Percentiles rank a stretch among this genome's conserved stretches.
phyloP scores from a whole-genome alignment of 2,329 filamentous ascomycete species.

The Pestalotiopsis sp. region DNA sequence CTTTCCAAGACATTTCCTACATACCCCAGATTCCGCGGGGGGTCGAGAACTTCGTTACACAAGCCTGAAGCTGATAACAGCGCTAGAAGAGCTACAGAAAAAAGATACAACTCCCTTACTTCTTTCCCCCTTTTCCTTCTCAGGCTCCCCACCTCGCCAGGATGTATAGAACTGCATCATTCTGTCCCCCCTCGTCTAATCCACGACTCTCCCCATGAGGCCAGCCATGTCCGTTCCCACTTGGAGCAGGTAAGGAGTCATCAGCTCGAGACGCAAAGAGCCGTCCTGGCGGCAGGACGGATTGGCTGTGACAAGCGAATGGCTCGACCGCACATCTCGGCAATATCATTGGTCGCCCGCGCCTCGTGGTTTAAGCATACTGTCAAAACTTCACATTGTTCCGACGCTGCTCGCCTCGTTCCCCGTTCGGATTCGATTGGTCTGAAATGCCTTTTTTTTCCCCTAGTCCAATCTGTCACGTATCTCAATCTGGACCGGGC shows the following conservation, averaged over 20 bases:
- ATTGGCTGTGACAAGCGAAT: neutral
- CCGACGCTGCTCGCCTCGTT: neutral
- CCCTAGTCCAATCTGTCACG: neutral
- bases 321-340: neutral
- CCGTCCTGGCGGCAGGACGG: neutral
- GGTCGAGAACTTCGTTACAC: neutral
- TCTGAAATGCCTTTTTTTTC: neutral
- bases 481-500: neutral
- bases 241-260: neutral
- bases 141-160: neutral
- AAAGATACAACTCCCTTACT: neutral
- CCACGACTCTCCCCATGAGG: neutral
- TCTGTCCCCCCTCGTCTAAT: neutral
- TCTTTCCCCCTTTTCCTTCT: neutral
- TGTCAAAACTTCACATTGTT: neutral
- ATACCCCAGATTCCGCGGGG: neutral
- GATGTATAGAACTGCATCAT: neutral
- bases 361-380: neutral
- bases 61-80: neutral
- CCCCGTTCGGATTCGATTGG: neutral
- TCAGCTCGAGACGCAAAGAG: neutral
- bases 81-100: neutral
- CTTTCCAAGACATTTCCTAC: neutral
- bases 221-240: neutral
- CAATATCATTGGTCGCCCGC: neutral